phyloP scores from a whole-genome alignment of 1,139 yeast genomes.

The Sugiyamaella neomexicana region DNA sequence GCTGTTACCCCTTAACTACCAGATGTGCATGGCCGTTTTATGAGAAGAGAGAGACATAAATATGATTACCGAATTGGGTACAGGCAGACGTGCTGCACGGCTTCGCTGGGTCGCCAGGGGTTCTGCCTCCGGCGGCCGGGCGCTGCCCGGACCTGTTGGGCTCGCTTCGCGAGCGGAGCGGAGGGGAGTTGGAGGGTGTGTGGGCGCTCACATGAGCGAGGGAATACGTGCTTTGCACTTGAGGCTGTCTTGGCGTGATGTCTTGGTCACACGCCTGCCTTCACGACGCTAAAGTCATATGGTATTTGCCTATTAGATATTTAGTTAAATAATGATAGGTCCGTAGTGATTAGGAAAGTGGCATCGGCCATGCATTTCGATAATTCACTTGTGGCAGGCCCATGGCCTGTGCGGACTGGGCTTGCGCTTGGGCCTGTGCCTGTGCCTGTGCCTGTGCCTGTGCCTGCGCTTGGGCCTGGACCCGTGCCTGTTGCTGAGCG shows the following conservation, averaged over 20 bases:
- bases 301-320: not conserved
- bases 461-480: not conserved
- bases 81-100: not conserved
- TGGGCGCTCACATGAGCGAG: too few relatives aligned
- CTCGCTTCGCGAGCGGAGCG: not conserved
- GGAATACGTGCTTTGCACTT: too few relatives aligned
- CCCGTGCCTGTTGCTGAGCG: conserved; percentile 6
- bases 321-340: not conserved
- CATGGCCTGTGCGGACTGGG: conserved; percentile 4
- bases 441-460: not conserved
- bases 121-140: not conserved
- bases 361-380: conserved; percentile 10
- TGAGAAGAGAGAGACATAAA: not conserved
- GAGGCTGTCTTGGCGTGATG: not conserved
- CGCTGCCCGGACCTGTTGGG: not conserved
- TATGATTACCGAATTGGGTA: not conserved
- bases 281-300: not conserved
- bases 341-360: not conserved
- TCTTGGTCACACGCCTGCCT: not conserved
- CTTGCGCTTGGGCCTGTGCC: conserved; percentile 1
- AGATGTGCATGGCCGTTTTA: not conserved
- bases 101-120: not conserved
- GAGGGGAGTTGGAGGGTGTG: too few relatives aligned
- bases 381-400: conserved; percentile 2
- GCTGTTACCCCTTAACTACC: not conserved